Evolutionary conservation across 2,329 filamentous ascomycete species (phyloP).

Genomic region (Penicillium sp.): DNA sequence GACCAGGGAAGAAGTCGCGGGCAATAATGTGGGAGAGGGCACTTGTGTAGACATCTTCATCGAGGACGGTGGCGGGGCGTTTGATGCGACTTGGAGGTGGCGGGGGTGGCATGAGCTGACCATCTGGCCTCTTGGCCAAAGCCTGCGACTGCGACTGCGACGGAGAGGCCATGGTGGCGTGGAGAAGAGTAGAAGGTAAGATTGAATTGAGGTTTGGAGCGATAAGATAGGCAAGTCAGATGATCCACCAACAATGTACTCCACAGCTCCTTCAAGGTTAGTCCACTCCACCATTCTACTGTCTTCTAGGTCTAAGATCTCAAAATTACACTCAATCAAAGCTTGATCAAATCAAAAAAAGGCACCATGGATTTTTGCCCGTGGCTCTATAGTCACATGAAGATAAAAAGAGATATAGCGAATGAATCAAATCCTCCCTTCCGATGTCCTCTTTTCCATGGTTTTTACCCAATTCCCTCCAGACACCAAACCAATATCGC

Average conservation of each 20-base stretch:
- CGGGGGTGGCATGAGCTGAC: constrained; percentile 81
- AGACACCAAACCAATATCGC: constrained; percentile 29
- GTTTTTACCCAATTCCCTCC: constrained; percentile 18
- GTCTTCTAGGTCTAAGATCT: not conserved
- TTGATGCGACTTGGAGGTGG: constrained; percentile 86
- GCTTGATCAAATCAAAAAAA: not conserved
- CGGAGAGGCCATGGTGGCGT: constrained; percentile 28
- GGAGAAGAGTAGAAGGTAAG: not conserved
- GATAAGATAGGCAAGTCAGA: constrained; percentile 19
- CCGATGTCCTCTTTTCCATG: constrained; percentile 16
- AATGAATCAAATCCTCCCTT: constrained; percentile 22
- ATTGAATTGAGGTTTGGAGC: constrained; percentile 6
- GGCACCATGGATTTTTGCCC: constrained; percentile 2
- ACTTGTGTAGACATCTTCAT: constrained; percentile 91
- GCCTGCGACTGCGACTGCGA: constrained; percentile 33
- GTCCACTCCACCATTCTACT: not conserved
- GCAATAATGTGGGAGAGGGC: constrained; percentile 92
- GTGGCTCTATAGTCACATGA: constrained; percentile 15
- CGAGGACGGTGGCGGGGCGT: constrained; percentile 79
- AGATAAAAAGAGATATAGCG: constrained; percentile 11
- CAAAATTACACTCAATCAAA: not conserved
- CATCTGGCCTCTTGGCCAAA: constrained; percentile 38
- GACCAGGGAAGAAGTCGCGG: constrained; percentile 92
- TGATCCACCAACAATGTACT: constrained; percentile 3
- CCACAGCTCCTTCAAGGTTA: not conserved